A percentile compares a stretch with the other conserved stretches of the same genome.
Conservation (phyloP, 257 asterid genomes). For the Solanum piurae region DNA sequence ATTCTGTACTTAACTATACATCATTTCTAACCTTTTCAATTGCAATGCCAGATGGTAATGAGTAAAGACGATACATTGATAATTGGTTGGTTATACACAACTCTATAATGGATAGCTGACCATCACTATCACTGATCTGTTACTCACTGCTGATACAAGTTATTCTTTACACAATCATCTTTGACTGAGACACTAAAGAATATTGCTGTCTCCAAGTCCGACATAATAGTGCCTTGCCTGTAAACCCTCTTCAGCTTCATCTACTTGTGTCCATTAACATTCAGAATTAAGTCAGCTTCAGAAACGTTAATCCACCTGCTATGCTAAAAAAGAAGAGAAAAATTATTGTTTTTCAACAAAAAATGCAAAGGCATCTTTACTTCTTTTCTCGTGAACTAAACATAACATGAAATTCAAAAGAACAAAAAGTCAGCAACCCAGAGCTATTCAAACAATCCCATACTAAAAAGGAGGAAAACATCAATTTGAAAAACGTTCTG, state of each 20-base stretch:
- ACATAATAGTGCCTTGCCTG: background rate
- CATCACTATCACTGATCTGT: background rate
- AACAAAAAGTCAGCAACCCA: background rate
- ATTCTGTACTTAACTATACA: background rate
- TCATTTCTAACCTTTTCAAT: background rate
- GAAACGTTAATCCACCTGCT: background rate
- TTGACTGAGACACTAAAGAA: background rate
- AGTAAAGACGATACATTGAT: background rate
- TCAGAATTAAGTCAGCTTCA: background rate
- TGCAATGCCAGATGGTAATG: background rate
- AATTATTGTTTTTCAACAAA: background rate
- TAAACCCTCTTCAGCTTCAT: background rate
- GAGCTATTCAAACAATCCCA: background rate
- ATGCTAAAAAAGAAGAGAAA: background rate
- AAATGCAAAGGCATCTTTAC: background rate
- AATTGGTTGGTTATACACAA: background rate
- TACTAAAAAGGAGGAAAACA: background rate
- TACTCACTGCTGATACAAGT: background rate
- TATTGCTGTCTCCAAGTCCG: background rate
- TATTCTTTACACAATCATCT: background rate
- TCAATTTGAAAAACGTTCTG: background rate
- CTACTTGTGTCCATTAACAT: background rate
- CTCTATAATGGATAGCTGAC: background rate
- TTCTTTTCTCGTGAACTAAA: background rate
- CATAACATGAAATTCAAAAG: background rate